Base-by-base conservation (phyloP, 208 protist genomes). In the Trypanosoma grayi region DNA sequence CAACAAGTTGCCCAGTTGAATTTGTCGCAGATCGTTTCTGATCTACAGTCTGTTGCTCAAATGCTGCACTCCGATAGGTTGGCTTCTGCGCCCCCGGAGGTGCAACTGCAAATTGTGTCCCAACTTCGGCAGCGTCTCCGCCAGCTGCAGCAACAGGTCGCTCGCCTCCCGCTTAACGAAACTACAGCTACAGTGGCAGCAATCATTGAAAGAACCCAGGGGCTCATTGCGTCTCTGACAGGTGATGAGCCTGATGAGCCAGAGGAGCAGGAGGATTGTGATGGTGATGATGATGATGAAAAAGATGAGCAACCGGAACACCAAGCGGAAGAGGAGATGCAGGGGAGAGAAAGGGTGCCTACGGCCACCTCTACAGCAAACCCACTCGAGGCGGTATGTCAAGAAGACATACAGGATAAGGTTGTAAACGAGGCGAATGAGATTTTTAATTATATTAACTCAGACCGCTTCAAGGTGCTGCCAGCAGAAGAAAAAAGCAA, bases 371-470 rank as follows among this genome's bases (percentile, higher is more conserved):
- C 16, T 33, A 10, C 14, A 41, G 1, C 33, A 65, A 47, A 53
- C 39, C 48, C 30, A 28, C 22, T 25, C 20, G 63, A 41, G 10
- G 4, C 22, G 14, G 48, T 43, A 54, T 46, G 43, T 46, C 44
- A 31, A 30, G 56, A 58, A 51, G 45, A 37, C 20, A n/a, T 27
- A 2, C 0, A 66, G 28, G 62, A 76, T 16, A 41, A 54, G 1
- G 47, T 30, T 11, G 40, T 66, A 43, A 10, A 28, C 2, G 47
- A 66, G 22, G 7, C 75, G 27, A 63, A 80, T 36, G 54, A 65
- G 30, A 47, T 75, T 18, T 75, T 80, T 62, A 44, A 62, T 9
- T 66, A 70, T 36, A 44, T 84, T 5, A 73, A 77, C 24, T 90
- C 81, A 25, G 73, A 79, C 0, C 46, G 34, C 2, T 81, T 90